Evolutionary conservation across 225 moss, liverwort and hornwort species (phyloP).

Genomic region (Thuidium tamariscinum): DNA sequence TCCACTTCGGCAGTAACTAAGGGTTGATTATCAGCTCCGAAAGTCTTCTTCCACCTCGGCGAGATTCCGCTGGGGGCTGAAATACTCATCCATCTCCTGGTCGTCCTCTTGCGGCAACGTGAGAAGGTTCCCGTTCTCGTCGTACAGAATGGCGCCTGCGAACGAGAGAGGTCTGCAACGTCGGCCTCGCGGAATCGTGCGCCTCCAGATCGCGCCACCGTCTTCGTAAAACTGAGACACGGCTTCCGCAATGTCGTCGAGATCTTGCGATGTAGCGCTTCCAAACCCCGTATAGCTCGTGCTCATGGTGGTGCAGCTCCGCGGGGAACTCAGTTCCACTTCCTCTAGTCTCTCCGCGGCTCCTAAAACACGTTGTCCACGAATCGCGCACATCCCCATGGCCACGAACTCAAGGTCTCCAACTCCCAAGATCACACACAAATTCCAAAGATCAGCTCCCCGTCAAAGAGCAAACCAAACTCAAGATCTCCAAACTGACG

Average conservation of each 20-base stretch:
- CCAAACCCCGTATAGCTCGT: not conserved
- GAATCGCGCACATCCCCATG: slow-evolving; percentile 22
- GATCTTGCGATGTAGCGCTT: slow-evolving; percentile 17
- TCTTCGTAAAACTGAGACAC: slow-evolving; percentile 3
- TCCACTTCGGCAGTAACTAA: not conserved
- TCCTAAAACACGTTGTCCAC: not conserved
- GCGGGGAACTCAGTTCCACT: not conserved
- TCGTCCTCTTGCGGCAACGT: not conserved
- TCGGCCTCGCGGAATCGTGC: slow-evolving; percentile 14
- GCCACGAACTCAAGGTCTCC: not conserved
- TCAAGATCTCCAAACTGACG: not conserved
- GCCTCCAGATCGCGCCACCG: slow-evolving; percentile 25
- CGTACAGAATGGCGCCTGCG: slow-evolving; percentile 27
- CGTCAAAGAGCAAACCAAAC: not conserved
- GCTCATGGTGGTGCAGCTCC: slow-evolving; percentile 8
- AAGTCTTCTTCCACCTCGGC: not conserved
- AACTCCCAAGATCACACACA: not conserved
- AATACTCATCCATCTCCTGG: not conserved
- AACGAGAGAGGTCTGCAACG: slow-evolving; percentile 27
- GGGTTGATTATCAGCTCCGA: not conserved
- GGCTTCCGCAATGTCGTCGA: not conserved
- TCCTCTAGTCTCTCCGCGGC: not conserved
- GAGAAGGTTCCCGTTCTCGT: slow-evolving; percentile 16
- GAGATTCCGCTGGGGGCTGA: not conserved
- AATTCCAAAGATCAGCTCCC: not conserved